Base-by-base conservation (phyloP, 2,329 filamentous ascomycete genomes). In the Macroventuria anomochaeta region DNA sequence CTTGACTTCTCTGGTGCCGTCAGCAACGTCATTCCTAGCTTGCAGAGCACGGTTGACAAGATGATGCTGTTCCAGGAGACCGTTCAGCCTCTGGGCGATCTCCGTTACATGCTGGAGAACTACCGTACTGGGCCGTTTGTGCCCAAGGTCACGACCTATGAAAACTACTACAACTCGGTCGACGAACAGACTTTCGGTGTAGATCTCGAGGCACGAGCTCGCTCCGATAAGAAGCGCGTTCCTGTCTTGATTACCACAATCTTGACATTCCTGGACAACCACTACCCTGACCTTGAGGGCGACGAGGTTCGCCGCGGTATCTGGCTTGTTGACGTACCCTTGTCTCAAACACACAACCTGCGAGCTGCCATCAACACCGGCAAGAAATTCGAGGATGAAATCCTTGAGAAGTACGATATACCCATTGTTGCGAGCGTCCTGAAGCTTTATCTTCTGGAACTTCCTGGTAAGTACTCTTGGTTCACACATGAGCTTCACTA, bases 21-120 rank as follows among this genome's bases (percentile, higher is more conserved):
- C 74, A 93, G 93, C 81, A 99, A 99, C 69, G 93, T 97, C 67
- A 97, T 99, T 59, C 96, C 95, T 15, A 96, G 90, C 69, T 80
- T 99, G 58, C 95, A 97, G 76, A 93, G 93, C 54, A 92, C 93
- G 0, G 92, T 99, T 20, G 95, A 99, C 78, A 92, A 96, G 72
- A 97, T 99, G 93, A 92, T 99, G 87, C 83, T 99, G 39, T 99
- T 96, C 78, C 95, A 99, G 75, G 95, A 99, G 80, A 97, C 95
- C 0, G 90, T 99, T n/a, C 95, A 97, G 75, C 95, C 95, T 5
- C 74, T 87, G 40, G 90, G 91, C 32, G 95, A 99, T 75, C 79
- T 99, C 63, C 85, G 95, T 59, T 99, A 97, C 74, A 83, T 99
- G 55, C 82, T 99, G 38, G 95, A 99, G 78, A 99, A 93, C 73